Evolutionary conservation across 2,329 filamentous ascomycete species (phyloP).

Genomic region (Alternaria gansuensis): DNA sequence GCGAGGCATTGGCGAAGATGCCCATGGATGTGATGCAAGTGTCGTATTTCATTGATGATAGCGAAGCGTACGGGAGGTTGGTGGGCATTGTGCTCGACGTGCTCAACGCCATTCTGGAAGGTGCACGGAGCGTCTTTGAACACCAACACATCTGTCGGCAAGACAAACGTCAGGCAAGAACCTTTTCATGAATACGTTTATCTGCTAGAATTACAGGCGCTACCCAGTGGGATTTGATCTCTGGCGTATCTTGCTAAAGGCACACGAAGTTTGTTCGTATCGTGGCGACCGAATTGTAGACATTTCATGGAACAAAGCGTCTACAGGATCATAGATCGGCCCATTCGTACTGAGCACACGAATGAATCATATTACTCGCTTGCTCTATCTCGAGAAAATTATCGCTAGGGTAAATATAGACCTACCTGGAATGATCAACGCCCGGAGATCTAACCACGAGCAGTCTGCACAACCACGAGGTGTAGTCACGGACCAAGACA

Average conservation of each 20-base stretch:
- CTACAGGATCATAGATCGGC: not conserved
- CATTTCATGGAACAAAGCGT: not conserved
- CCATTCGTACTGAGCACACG: not conserved
- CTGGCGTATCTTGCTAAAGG: not conserved
- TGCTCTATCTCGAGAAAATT: not conserved
- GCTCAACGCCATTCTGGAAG: constrained; percentile 1
- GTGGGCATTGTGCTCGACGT: not conserved
- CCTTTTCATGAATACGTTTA: not conserved
- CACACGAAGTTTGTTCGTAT: too few relatives aligned
- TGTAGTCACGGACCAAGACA: not conserved
- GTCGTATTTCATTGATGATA: not conserved
- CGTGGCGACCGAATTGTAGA: too few relatives aligned
- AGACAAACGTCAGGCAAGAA: not conserved
- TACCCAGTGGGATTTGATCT: not conserved
- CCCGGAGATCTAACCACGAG: not conserved
- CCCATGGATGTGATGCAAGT: not conserved
- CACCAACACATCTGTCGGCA: not conserved
- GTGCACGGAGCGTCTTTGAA: not conserved
- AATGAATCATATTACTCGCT: not conserved
- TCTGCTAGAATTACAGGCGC: too few relatives aligned
- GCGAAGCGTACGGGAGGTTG: not conserved
- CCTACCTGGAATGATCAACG: not conserved
- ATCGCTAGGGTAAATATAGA: constrained; percentile 1
- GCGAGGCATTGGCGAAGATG: constrained; percentile 2
- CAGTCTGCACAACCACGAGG: not conserved